These are phyloP conservation scores for Leptomonas pyrrhocoris DNA, from an alignment of 208 protist species.

Conservation along the genomic window DNA sequence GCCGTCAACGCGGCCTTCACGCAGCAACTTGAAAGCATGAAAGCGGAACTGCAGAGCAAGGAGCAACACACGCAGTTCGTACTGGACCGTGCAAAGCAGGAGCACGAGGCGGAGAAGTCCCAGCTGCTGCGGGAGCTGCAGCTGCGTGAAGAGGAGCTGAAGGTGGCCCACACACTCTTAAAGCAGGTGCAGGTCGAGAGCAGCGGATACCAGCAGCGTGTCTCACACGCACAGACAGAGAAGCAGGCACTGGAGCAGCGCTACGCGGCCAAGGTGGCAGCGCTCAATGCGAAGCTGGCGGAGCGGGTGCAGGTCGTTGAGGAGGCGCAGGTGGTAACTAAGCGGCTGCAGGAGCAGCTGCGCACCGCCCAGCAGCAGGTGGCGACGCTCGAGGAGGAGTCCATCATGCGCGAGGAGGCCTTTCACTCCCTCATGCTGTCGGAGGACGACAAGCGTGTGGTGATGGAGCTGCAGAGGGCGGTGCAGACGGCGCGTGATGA, in stretches of 20 bases:
- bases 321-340: slow-evolving; percentile 23
- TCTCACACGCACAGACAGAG: slow-evolving; percentile 52
- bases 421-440: slow-evolving; percentile 68
- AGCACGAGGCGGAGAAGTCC: slow-evolving; percentile 48
- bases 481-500: slow-evolving; percentile 54
- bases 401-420: slow-evolving; percentile 63
- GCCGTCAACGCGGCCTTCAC: slow-evolving; percentile 23
- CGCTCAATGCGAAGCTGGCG: slow-evolving; percentile 61
- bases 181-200: slow-evolving; percentile 64
- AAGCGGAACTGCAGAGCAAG: slow-evolving; percentile 47
- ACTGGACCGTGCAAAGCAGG: slow-evolving; percentile 28
- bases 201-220: slow-evolving; percentile 38
- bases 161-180: slow-evolving; percentile 60
- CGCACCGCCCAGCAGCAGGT: slow-evolving; percentile 34
- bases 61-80: slow-evolving; percentile 33
- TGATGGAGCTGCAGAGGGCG: slow-evolving; percentile 53
- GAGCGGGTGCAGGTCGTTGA: slow-evolving; percentile 40
- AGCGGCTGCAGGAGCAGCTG: slow-evolving; percentile 36
- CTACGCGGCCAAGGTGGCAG: slow-evolving; percentile 43
- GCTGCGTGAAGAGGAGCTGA: slow-evolving; percentile 62
- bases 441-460: slow-evolving; percentile 59
- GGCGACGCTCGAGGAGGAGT: slow-evolving; percentile 58
- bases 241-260: slow-evolving; percentile 52
- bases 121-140: slow-evolving; percentile 65
- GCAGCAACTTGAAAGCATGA: slow-evolving; percentile 38